Evolutionary conservation across 2,329 filamentous ascomycete genomes (phyloP), one percentile per base, ranked within the genome.

Genomic region (Zymoseptoria pseudotritici): DNA sequence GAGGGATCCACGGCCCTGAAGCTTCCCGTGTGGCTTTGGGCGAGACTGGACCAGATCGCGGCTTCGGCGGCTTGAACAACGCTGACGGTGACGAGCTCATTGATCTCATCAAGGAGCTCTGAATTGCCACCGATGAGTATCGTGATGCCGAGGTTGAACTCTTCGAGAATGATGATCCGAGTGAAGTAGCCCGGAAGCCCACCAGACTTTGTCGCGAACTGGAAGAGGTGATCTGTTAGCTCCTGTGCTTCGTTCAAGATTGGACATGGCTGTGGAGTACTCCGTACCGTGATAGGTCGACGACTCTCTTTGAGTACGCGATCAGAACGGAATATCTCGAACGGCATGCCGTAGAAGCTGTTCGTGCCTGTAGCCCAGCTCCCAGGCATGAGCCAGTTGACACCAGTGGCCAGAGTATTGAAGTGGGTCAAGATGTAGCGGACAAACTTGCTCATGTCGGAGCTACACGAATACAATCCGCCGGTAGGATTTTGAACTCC

Each of bases 271-370:
- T 5, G 46, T 2, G 2, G 46, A 19, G 17, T 9, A 6, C 2
- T 20, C 2, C 51, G 4, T 29, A 53, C 52, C 2, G 75, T 77
- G 2, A 80, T 71, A 0, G 75, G 70, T 11, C 76, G 69, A 4
- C 63, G 66, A 10, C 71, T 76, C 17, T 71, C 60, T 7, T 63
- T 55, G 0, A 80, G 67, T 17, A 78, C 71, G 4, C 69, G 69
- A 49, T 76, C 72, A 1, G 74, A 77, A 0, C 76, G 74, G 50
- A 75, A 76, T 0, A 78, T 79, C 64, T 80, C 78, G 75, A 77
- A 81, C 0, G 78, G 78, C 69, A 77, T 76, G 3, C 78, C 78
- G 58, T 79, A 79, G 59, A 76, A 78, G 0, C 69, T 73, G 24
- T 74, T 62, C 13, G 74, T 55, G 0, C 75, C 75, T 1, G 67